phyloP scores from a whole-genome alignment of 1,284 basidiomycete genomes.

The Ganoderma lingzhi region DNA sequence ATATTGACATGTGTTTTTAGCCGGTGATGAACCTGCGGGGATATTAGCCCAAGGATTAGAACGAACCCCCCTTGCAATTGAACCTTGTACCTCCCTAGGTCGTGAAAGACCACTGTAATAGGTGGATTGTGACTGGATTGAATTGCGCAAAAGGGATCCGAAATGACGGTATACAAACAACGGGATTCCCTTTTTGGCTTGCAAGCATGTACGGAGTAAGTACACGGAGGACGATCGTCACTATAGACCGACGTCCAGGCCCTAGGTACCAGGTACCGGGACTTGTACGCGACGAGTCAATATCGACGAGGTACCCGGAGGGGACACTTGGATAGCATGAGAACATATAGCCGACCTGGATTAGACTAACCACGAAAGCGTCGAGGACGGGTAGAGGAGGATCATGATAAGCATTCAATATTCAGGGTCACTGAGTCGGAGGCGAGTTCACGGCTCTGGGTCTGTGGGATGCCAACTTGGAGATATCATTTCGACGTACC shows the following conservation, averaged over 20 bases:
- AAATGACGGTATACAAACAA: not conserved
- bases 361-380: not conserved
- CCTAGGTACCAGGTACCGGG: constrained; percentile 2
- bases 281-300: not conserved
- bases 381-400: not conserved
- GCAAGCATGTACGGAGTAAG: not conserved
- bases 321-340: not conserved
- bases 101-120: not conserved
- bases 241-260: not conserved
- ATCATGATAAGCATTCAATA: not conserved
- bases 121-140: not conserved
- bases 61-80: not conserved
- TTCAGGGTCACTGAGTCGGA: not conserved
- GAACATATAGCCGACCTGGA: not conserved
- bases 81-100: not conserved
- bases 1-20: not conserved
- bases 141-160: not conserved
- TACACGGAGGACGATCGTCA: not conserved
- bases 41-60: not conserved
- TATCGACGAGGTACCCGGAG: not conserved
- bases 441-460: not conserved
- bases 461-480: too few species aligned
- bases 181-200: not conserved
- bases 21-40: not conserved
- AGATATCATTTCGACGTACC: not conserved